A percentile compares a stretch with the other conserved stretches of the same genome.
These are phyloP conservation scores for Cylindrotheca fusiformis DNA, from an alignment of 108 stramenopile genomes.

Conservation along the genomic window DNA sequence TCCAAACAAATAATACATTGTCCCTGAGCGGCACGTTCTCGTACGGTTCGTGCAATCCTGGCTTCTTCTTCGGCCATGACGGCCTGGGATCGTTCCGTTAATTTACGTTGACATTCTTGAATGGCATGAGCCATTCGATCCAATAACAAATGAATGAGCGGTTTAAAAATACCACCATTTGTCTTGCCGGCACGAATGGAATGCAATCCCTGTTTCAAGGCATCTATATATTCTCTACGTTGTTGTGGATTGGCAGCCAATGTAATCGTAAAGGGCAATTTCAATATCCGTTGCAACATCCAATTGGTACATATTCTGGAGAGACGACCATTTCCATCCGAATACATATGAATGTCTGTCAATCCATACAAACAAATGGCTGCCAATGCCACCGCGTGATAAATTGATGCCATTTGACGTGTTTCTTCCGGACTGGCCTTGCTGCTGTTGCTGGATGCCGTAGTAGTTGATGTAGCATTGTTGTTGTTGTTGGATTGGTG, in stretches of 20 bases:
- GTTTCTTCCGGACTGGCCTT: background rate
- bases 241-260: slow-evolving; percentile 34
- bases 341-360: slow-evolving; percentile 33
- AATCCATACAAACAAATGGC: slow-evolving; percentile 29
- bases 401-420: background rate
- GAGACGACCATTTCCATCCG: slow-evolving; percentile 41
- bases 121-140: slow-evolving; percentile 25
- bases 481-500: background rate
- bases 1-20: slow-evolving; percentile 43
- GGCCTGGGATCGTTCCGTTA: slow-evolving; percentile 13
- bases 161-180: slow-evolving; percentile 11
- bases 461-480: background rate
- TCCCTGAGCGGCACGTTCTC: slow-evolving; percentile 34
- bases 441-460: background rate
- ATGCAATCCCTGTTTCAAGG: background rate
- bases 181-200: background rate
- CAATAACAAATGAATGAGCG: slow-evolving; percentile 22
- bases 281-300: slow-evolving; percentile 6
- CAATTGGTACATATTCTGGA: slow-evolving; percentile 29
- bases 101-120: slow-evolving; percentile 11
- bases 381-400: slow-evolving; percentile 20
- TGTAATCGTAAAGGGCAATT: slow-evolving; percentile 30
- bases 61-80: slow-evolving; percentile 31
- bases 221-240: slow-evolving; percentile 29
- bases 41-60: slow-evolving; percentile 19